These are phyloP conservation scores for Fomitopsis schrenkii DNA, from an alignment of 1,284 basidiomycete species.

Conservation along the genomic window DNA sequence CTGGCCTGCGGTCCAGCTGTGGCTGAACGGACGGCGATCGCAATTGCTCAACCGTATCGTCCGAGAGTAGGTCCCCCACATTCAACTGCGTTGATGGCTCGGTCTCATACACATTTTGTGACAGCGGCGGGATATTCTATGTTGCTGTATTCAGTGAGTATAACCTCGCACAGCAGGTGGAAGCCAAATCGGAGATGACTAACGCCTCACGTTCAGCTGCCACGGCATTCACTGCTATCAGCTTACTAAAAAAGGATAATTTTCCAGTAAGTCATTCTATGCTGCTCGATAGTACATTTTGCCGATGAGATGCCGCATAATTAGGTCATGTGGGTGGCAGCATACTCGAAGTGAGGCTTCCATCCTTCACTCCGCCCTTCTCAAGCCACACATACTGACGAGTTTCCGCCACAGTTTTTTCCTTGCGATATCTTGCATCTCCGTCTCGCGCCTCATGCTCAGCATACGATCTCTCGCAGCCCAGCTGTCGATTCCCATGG, in stretches of 20 bases:
- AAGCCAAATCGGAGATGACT: background rate
- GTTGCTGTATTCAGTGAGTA: conserved; percentile 1
- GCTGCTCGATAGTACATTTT: background rate
- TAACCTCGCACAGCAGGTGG: no score
- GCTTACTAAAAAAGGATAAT: background rate
- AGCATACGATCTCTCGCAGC: conserved; percentile 27
- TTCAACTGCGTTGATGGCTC: background rate
- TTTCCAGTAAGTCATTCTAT: background rate
- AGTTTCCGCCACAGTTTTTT: conserved; percentile 12
- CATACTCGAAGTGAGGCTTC: background rate
- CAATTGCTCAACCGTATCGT: background rate
- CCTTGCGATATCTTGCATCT: conserved; percentile 19
- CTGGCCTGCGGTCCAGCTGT: background rate
- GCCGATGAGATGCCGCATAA: background rate
- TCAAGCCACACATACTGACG: background rate
- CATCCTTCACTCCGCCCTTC: background rate
- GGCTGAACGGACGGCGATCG: background rate
- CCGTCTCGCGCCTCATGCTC: conserved; percentile 28
- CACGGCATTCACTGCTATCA: background rate
- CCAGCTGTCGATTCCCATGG: conserved; percentile 16
- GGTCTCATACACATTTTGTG: background rate
- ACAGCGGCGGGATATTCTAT: conserved; percentile 3
- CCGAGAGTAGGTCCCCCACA: background rate
- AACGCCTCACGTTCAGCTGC: background rate
- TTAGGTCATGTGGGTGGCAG: background rate